These are phyloP conservation scores for Amoebophrya sp. DNA, from an alignment of 169 alveolate genomes.

Conservation along the genomic window DNA sequence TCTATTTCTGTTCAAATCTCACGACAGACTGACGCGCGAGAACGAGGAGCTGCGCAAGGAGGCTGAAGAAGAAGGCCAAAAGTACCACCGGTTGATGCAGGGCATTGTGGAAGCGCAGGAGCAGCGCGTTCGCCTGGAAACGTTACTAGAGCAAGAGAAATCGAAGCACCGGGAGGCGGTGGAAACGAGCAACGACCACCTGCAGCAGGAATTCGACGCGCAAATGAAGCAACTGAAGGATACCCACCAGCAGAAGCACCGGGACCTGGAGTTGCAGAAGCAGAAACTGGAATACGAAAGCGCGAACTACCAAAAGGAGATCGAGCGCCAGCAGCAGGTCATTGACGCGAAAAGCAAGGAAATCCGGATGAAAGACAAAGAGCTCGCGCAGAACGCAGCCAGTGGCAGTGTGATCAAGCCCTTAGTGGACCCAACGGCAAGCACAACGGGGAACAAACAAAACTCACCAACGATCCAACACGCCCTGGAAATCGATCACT, in stretches of 20 bases:
- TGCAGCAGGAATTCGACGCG: background rate
- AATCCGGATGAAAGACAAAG: background rate
- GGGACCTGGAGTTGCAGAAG: background rate
- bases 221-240: background rate
- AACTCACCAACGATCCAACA: background rate
- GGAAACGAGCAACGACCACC: background rate
- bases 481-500: background rate
- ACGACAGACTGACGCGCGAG: background rate
- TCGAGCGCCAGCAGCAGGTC: background rate
- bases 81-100: slow-evolving; percentile 8
- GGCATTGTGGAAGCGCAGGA: slow-evolving; percentile 15
- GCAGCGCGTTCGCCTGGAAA: slow-evolving; percentile 17
- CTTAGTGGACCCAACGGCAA: background rate
- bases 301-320: background rate
- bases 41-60: slow-evolving; percentile 22
- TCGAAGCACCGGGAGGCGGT: background rate
- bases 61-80: background rate
- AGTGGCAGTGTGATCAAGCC: background rate
- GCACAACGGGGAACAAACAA: too few relatives aligned
- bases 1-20: too few relatives aligned
- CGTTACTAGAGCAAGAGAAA: background rate
- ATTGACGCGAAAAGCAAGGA: slow-evolving; percentile 13
- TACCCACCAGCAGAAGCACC: background rate
- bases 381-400: background rate
- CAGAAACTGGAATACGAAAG: background rate